Evolutionary conservation across 225 moss, liverwort and hornwort species (phyloP).

Genomic region (Polytrichum formosum): DNA sequence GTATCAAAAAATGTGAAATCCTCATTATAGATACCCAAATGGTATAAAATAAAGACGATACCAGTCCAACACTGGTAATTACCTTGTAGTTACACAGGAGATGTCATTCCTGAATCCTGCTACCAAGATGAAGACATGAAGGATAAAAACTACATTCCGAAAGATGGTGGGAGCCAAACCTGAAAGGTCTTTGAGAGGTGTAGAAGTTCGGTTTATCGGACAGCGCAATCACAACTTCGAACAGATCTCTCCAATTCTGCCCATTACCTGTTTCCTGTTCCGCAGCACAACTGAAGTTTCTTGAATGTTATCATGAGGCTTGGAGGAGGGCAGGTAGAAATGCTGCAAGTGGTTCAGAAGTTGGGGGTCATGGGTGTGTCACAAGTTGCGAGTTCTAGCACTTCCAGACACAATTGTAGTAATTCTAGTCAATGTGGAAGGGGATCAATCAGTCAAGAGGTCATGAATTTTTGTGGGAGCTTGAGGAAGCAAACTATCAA

Average conservation of each 20-base stretch:
- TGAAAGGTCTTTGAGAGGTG: constrained; percentile 72
- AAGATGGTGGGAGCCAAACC: constrained; percentile 22
- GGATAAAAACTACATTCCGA: not conserved
- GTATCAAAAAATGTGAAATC: no score
- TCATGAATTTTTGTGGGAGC: no score
- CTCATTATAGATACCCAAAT: no score
- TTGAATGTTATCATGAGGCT: not conserved
- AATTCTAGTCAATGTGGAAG: not conserved
- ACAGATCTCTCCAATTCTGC: constrained; percentile 73
- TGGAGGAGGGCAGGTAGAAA: not conserved
- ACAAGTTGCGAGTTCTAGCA: no score
- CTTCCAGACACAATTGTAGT: no score
- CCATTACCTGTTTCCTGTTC: constrained; percentile 45
- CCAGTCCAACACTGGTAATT: no score
- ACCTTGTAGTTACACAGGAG: no score
- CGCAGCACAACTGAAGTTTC: constrained; percentile 5
- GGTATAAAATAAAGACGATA: no score
- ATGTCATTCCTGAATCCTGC: no score
- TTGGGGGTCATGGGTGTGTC: no score
- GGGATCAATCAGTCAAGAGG: not conserved
- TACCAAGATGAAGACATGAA: not conserved
- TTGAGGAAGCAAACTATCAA: no score
- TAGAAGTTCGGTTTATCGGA: constrained; percentile 96
- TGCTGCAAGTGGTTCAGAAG: no score
- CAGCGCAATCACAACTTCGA: constrained; percentile 87